A percentile compares a stretch with the other conserved stretches of the same genome.
These are phyloP conservation scores for Penium margaritaceum DNA, from an alignment of 139 green algal genomes.

Conservation along the genomic window DNA sequence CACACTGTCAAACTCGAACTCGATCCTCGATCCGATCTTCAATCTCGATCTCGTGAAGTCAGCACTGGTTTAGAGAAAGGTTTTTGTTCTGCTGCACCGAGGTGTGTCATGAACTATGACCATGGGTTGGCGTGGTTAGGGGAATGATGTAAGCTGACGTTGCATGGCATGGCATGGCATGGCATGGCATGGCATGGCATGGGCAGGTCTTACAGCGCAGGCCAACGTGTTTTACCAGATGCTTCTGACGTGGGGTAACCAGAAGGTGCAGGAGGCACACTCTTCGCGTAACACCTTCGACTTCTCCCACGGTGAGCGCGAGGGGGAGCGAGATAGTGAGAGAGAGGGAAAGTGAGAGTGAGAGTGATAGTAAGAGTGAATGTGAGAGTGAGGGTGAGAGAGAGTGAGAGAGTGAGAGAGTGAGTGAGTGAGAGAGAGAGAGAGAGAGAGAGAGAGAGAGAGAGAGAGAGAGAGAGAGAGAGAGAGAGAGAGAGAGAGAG, in stretches of 20 bases:
- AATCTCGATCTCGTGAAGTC: too few relatives aligned
- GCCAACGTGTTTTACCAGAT: constrained; percentile 60
- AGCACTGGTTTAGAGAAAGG: too few relatives aligned
- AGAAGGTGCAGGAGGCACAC: constrained; percentile 31
- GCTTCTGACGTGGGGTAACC: constrained; percentile 54
- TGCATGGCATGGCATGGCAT: too few relatives aligned
- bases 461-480: background rate
- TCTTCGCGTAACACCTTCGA: constrained; percentile 39
- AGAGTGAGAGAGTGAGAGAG: background rate
- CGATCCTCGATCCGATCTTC: too few relatives aligned
- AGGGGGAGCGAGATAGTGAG: background rate
- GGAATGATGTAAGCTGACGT: too few relatives aligned
- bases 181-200: background rate
- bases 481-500: background rate
- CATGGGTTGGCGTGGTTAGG: too few relatives aligned
- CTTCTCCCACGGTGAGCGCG: constrained; percentile 27
- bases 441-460: background rate
- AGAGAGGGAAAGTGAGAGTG: background rate
- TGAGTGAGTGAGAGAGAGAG: background rate
- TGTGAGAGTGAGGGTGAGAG: background rate
- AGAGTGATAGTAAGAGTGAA: background rate
- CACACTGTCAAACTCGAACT: too few relatives aligned
- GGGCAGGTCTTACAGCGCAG: constrained; percentile 52
- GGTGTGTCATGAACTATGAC: too few relatives aligned
- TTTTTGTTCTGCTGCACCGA: too few relatives aligned